Base-by-base conservation (phyloP, 192 early-diverging fungal species). In the Backusella tarrabulga region DNA sequence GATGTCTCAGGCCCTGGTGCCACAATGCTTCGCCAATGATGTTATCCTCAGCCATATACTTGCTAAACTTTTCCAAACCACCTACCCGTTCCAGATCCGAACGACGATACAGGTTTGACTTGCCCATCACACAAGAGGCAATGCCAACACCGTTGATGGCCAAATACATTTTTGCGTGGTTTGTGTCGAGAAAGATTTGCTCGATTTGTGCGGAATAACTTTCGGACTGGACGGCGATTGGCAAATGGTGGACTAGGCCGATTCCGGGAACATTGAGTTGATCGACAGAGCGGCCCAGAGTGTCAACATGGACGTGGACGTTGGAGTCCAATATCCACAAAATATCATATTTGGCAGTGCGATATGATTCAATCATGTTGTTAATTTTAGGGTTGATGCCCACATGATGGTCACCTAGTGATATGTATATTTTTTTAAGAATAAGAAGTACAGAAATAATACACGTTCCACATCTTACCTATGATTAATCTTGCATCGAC, bases 321-420 rank as follows among this genome's bases (percentile, higher is more conserved):
- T 98, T 98, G 6, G 93, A 95, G 81, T 99, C 98, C 26, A 93
- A 88, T 76, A 98, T 94, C 98, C 98, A 99, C 38, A 99, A 80
- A 76, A 98, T 91, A 77, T 97, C 95, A 82, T 95, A 85, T 75
- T 92, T 90, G 7, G 93, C 90, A 23, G 83, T 81, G 46, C 91
- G 85, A 81, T 95, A 98, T 9, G 93, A 92, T 67, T 91, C 89
- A 23, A 97, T 81, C 88, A 99, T 87, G 87, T 97, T 97, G 86
- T 96, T 96, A 77, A 98, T 92, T 83, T 99, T 99, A 19, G 98
- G 98, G 82, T 99, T 99, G 67, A 93, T 91, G 42, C 96, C 97
- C 1, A 95, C 91, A 50, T 87, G 78, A 42, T 87, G 77, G 60
- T 90, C 90, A 35, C 91, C 93, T 94, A 71, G 66, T 74, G 1